A percentile compares a stretch with the other conserved stretches of the same genome.
These are phyloP conservation scores for Solanum lycopersicoides DNA, from an alignment of 257 asterid species.

Conservation along the genomic window DNA sequence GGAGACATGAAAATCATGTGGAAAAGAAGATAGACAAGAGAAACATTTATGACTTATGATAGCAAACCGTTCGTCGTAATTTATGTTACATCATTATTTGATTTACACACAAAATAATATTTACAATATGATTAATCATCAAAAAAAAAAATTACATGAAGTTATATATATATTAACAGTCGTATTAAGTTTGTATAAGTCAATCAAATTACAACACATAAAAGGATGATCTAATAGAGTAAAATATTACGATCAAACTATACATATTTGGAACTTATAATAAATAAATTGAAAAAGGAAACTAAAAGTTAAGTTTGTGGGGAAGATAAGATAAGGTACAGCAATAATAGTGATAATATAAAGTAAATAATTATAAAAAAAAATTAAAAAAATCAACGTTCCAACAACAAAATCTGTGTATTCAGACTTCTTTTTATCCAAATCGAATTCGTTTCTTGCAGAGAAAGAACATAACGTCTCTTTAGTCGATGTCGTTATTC, in stretches of 20 bases:
- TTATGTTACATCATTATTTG: not conserved
- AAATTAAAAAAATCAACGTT: not conserved
- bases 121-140: accelerated
- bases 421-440: constrained; percentile 62
- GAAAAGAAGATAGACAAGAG: not conserved
- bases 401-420: constrained; percentile 61
- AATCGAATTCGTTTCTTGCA: constrained; percentile 68
- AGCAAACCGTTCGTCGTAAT: not conserved
- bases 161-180: not conserved
- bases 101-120: too few relatives aligned
- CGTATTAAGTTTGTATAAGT: not conserved
- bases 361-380: constrained; percentile 11
- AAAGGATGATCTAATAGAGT: too few relatives aligned
- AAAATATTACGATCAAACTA: not conserved
- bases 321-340: constrained; percentile 69
- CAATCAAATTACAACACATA: not conserved
- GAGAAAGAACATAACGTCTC: constrained; percentile 62
- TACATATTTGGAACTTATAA: too few relatives aligned
- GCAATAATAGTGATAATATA: constrained; percentile 40
- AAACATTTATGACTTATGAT: constrained; percentile 13
- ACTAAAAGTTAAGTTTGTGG: constrained; percentile 26
- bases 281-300: not conserved
- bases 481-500: constrained; percentile 51
- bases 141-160: not conserved
- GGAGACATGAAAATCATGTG: constrained; percentile 7